Base-by-base conservation (phyloP, 371 early-diverging fungal genomes). In the Syncephalastrum sp. region DNA sequence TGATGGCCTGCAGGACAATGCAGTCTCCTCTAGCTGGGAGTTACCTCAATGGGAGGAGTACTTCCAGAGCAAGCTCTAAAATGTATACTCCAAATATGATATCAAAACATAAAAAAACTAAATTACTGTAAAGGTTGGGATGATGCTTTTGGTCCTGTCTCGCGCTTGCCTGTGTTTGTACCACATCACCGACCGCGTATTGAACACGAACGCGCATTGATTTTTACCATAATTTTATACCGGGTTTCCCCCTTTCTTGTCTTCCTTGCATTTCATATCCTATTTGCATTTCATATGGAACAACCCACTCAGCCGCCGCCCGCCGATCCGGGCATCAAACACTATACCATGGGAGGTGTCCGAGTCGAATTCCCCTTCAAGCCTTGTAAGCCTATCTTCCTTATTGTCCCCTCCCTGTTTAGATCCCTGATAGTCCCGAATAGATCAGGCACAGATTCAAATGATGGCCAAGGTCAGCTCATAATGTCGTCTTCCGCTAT, bases 21-120 rank as follows among this genome's bases (percentile, higher is more conserved):
- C 65, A 19, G 82, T 91, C 5, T 87, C 87, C 16, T 85, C 85
- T 46, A 68, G 85, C 13, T 92, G 93, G 93, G 72, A 78, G 0
- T 63, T 88, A 24, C 78, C 82, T 8, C 79, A 88, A 68, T 92
- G 90, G 89, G 62, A 82, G 57, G 74, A 82, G 21, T 88, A 65
- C 50, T 66, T 80, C 38, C 67, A 72, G 27, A 62, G 53, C 56
- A 76, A 76, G 57, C 53, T 79, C 29, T 72, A 72, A 68, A 45
- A 24, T 17, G n/a, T 46, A 47, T 45, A 8, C 21, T 21, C 21
- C 21, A 43, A 21, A 23, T 43, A 48, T 27, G 3, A 27, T 0
- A 27, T 3, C 1, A 27, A 27, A 27, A 27, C 5, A 27, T 27
- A 2, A 21, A 21, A 21, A 21, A 21, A 21, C 21, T 21, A 2